phyloP scores from a whole-genome alignment of 768 basidiomycete species.

The Leccinellum albellum region DNA sequence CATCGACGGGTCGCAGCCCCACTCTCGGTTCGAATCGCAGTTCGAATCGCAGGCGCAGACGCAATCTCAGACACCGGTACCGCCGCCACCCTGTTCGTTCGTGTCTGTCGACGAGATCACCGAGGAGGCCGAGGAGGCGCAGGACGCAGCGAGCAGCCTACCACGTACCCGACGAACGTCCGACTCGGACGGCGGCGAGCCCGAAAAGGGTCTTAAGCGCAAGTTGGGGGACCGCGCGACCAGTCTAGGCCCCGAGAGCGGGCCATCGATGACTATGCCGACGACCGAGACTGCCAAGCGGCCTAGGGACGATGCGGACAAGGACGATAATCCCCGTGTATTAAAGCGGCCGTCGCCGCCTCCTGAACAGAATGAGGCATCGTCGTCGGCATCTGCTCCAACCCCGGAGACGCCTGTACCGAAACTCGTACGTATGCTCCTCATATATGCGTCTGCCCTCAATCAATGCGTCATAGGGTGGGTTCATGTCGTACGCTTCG shows the following conservation, averaged over 20 bases:
- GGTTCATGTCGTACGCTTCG: constrained; percentile 80
- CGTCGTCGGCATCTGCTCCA: constrained; percentile 3
- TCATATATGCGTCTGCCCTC: constrained; percentile 1
- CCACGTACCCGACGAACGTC: constrained; percentile 28
- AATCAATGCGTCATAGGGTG: constrained; percentile 41
- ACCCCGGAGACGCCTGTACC: constrained; percentile 31
- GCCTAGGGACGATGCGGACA: constrained; percentile 57
- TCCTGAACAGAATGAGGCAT: constrained; percentile 44
- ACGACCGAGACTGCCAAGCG: constrained; percentile 48
- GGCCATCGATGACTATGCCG: constrained; percentile 19
- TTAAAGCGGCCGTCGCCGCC: constrained; percentile 64
- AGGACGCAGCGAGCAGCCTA: constrained; percentile 24
- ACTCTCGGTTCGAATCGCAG: not conserved
- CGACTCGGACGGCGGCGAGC: constrained; percentile 45
- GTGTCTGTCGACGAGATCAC: constrained; percentile 18
- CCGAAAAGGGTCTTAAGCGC: constrained; percentile 65
- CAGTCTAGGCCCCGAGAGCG: constrained; percentile 50
- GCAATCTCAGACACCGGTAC: not conserved
- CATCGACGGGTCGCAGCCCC: not conserved
- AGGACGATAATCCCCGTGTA: constrained; percentile 60
- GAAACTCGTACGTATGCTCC: constrained; percentile 43
- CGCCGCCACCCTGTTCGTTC: constrained; percentile 16
- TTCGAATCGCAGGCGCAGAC: not conserved
- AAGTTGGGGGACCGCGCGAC: constrained; percentile 66
- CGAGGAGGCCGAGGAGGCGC: constrained; percentile 31